phyloP scores from a whole-genome alignment of 257 asterid species.

The Fraxinus anomala region DNA sequence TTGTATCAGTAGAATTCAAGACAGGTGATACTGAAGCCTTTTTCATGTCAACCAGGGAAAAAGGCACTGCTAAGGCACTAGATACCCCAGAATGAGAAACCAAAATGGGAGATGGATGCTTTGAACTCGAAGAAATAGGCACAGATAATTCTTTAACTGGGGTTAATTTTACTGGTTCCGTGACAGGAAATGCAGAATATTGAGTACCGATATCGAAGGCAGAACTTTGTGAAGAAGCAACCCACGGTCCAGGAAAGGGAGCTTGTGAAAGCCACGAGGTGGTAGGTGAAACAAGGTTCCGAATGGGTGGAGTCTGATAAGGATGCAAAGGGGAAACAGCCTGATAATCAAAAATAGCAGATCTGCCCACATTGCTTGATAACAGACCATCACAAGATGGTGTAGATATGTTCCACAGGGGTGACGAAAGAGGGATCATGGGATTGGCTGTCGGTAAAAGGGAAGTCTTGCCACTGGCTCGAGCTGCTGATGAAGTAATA shows the following conservation, averaged over 20 bases:
- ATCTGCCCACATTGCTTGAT: constrained; percentile 54
- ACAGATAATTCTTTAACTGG: constrained; percentile 53
- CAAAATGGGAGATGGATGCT: constrained; percentile 38
- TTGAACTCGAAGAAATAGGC: constrained; percentile 43
- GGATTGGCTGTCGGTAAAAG: constrained; percentile 61
- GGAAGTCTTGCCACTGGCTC: constrained; percentile 55
- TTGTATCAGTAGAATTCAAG: constrained; percentile 50
- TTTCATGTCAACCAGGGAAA: constrained; percentile 45
- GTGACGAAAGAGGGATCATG: constrained; percentile 75
- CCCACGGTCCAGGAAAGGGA: constrained; percentile 72
- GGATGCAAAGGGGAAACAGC: constrained; percentile 74
- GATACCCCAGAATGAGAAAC: constrained; percentile 45
- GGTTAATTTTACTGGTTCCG: constrained; percentile 56
- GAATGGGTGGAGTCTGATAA: constrained; percentile 65
- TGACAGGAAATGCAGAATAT: constrained; percentile 48
- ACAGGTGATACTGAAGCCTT: constrained; percentile 49
- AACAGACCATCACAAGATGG: constrained; percentile 67
- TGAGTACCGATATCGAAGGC: constrained; percentile 56
- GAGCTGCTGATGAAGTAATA: constrained; percentile 46
- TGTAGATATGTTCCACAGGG: constrained; percentile 83
- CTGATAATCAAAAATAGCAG: constrained; percentile 66
- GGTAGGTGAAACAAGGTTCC: constrained; percentile 53
- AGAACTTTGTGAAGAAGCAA: constrained; percentile 71
- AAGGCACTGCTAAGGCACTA: constrained; percentile 40
- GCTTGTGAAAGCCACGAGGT: constrained; percentile 62